Percentiles rank a stretch among this genome's conserved stretches.
Conservation (phyloP, 108 stramenopile species). For the Skeletonema marinoi region DNA sequence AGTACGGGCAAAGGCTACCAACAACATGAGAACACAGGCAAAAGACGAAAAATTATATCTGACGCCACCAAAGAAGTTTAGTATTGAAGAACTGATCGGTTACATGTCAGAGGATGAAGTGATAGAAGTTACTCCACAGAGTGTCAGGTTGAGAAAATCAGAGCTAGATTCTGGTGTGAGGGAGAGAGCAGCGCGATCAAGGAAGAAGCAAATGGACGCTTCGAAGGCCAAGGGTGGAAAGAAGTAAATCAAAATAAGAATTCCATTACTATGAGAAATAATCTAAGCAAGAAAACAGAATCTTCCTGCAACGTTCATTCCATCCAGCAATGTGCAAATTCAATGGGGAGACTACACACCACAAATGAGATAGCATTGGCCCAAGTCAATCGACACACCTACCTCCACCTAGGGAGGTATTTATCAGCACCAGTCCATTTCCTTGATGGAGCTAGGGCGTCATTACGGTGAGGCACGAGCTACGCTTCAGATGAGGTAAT, state of each 20-base stretch:
- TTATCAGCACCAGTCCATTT: constrained; percentile 33
- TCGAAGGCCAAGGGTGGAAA: constrained; percentile 34
- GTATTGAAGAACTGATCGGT: constrained; percentile 94
- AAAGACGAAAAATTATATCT: constrained; percentile 92
- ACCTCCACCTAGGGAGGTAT: constrained; percentile 37
- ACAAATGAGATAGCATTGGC: constrained; percentile 25
- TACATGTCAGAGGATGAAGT: constrained; percentile 95
- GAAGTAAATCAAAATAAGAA: constrained; percentile 35
- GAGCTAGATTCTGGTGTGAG: constrained; percentile 77
- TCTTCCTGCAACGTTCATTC: not conserved
- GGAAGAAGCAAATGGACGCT: constrained; percentile 69
- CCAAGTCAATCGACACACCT: constrained; percentile 12
- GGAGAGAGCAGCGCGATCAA: constrained; percentile 58
- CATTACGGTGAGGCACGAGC: constrained; percentile 46
- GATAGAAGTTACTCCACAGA: constrained; percentile 93
- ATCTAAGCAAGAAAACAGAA: constrained; percentile 1
- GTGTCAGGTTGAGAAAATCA: constrained; percentile 87
- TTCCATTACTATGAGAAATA: constrained; percentile 36
- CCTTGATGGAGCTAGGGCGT: constrained; percentile 39
- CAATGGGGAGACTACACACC: constrained; percentile 14
- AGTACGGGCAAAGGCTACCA: constrained; percentile 88
- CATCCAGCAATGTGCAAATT: constrained; percentile 27
- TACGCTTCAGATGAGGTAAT: constrained; percentile 3
- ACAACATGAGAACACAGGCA: constrained; percentile 91
- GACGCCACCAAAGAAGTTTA: constrained; percentile 82